Conservation (phyloP, 345 rosid species). For the Murraya paniculata region DNA sequence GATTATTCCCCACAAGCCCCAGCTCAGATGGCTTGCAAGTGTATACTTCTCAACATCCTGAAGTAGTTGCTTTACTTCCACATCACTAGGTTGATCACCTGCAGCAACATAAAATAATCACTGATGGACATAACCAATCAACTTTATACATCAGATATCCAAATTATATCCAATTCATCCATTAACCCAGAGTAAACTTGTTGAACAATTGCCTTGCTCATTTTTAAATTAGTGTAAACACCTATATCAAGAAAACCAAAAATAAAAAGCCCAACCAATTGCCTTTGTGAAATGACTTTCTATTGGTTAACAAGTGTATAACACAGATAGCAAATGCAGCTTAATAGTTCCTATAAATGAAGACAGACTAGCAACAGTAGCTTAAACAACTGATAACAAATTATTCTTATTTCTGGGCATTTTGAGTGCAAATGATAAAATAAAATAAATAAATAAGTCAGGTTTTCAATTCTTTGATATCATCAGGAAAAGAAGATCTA, state of each 20-base stretch:
- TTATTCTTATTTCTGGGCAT: neutral
- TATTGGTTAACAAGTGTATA: neutral
- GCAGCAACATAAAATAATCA: conserved; percentile 26
- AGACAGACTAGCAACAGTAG: neutral
- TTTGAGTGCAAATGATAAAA: neutral
- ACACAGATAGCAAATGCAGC: neutral
- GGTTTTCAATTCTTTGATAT: neutral
- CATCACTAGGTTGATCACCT: conserved; percentile 35
- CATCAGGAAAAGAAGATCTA: neutral
- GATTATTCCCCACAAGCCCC: conserved; percentile 78
- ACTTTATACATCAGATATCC: neutral
- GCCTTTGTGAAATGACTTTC: neutral
- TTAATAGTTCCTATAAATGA: neutral
- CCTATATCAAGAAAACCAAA: neutral
- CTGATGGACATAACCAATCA: neutral
- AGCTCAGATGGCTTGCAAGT: conserved; percentile 57
- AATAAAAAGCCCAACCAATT: neutral
- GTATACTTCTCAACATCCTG: conserved; percentile 49
- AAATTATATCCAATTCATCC: conserved; percentile 1
- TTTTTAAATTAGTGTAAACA: neutral
- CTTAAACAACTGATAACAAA: neutral
- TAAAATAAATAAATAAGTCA: neutral
- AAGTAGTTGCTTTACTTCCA: conserved; percentile 38
- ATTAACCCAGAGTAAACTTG: neutral
- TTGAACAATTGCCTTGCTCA: conserved; percentile 6